Evolutionary conservation across 2,329 filamentous ascomycete genomes (phyloP).

Genomic region (Fusarium humuli): DNA sequence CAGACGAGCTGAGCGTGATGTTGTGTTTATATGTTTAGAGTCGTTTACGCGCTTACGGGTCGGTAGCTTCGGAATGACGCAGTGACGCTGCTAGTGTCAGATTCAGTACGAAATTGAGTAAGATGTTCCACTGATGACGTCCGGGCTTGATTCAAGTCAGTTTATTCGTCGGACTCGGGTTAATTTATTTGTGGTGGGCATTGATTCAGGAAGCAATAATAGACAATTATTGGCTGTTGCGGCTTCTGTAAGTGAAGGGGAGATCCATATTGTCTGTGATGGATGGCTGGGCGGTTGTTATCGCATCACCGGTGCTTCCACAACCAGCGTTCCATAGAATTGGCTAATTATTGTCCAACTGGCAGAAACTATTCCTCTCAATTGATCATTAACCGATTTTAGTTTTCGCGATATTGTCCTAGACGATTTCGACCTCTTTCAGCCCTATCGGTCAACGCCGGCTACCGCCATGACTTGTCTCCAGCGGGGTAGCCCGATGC

Average conservation of each 20-base stretch:
- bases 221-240: too few relatives aligned
- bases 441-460: conserved; percentile 4
- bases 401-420: background rate
- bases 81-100: conserved; percentile 10
- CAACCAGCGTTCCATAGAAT: background rate
- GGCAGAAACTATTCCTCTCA: rapidly evolving
- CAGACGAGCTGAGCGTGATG: too few relatives aligned
- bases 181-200: too few relatives aligned
- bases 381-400: background rate
- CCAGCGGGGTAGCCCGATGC: conserved; percentile 6
- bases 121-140: conserved; percentile 11
- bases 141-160: background rate
- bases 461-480: background rate
- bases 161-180: background rate
- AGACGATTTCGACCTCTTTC: too few relatives aligned
- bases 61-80: conserved; percentile 16
- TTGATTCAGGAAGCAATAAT: too few relatives aligned
- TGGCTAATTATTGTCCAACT: background rate
- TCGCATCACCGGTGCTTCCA: background rate
- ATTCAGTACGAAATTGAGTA: background rate
- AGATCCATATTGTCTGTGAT: background rate
- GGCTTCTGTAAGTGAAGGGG: rapidly evolving
- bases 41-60: background rate
- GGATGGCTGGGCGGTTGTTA: background rate
- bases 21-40: background rate